Base-by-base conservation (phyloP, 23 red algal genomes). In the Gracilaria vermiculophylla region DNA sequence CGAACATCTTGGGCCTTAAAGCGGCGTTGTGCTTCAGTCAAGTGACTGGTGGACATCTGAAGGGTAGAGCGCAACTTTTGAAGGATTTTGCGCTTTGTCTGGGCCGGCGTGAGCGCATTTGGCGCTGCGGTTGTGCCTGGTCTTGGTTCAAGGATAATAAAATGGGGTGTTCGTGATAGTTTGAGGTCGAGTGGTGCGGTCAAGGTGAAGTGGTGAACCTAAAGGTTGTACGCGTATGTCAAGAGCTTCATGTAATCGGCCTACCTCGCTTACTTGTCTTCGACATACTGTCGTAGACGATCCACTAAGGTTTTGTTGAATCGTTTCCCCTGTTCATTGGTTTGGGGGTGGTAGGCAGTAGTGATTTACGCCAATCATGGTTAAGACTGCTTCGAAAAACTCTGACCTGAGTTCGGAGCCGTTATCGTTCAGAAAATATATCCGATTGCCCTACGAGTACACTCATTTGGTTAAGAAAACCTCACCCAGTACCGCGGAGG, bases 331-430 rank as follows among this genome's bases (percentile, higher is more conserved):
- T 77, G 85, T 15, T 71, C 70, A 53, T 78, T 76, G 16, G 70
- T 51, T 16, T 43, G 67, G 7, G 44, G 85, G n/a, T 89, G 85
- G 45, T 89, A 89, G 9, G 85, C 62, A 7, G 70, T 78, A 3
- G 85, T 60, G 70, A 78, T 65, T 5, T 17, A 76, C n/a, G 2
- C 53, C 67, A 10, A 89, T n/a, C 8, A 89, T 44, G 21, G 29
- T 44, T 45, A 44, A 78, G 0, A 62, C 85, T 0, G 53, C 45
- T 24, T 54, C 35, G 36, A 89, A 89, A 53, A 89, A 60, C 69
- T 53, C 29, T 14, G 66, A 74, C 5, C 67, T 0, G 9, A 88
- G 29, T 34, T 88, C 21, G 9, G 64, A 37, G 17, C 85, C 85
- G 19, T 89, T 89, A 53, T 89, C 70, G 51, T 49, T 77, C 34